These are phyloP conservation scores for Blumeria hordei DNA, from an alignment of 2,329 filamentous ascomycete genomes.

Conservation along the genomic window DNA sequence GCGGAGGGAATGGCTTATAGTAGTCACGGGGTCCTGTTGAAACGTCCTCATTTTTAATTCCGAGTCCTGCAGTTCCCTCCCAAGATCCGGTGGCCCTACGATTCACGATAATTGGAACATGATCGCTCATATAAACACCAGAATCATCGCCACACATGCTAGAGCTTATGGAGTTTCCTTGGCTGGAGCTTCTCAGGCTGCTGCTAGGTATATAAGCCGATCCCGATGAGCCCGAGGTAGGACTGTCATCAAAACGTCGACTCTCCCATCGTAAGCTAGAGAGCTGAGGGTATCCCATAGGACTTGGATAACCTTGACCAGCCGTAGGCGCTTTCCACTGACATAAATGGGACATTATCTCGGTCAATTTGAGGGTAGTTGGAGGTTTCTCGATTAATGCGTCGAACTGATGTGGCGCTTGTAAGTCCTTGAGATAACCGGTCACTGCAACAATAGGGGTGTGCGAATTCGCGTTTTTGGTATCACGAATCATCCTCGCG, in stretches of 20 bases:
- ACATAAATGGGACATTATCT: conserved; percentile 68
- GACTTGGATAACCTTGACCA: conserved; percentile 19
- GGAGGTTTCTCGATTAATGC: conserved; percentile 91
- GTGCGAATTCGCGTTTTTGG: conserved; percentile 79
- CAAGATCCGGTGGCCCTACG: conserved; percentile 55
- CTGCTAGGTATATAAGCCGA: conserved; percentile 54
- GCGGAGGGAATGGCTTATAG: conserved; percentile 12
- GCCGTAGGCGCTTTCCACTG: conserved; percentile 68
- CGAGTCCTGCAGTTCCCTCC: conserved; percentile 44
- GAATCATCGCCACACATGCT: conserved; percentile 62
- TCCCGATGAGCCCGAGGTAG: conserved; percentile 34
- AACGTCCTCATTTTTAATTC: conserved; percentile 30
- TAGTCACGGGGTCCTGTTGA: conserved; percentile 15
- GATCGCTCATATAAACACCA: conserved; percentile 55
- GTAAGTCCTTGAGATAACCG: conserved; percentile 90
- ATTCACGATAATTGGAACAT: conserved; percentile 51
- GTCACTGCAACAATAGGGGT: conserved; percentile 94
- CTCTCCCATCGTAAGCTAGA: conserved; percentile 42
- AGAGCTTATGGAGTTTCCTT: conserved; percentile 72
- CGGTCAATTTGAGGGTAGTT: conserved; percentile 70
- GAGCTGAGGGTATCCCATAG: conserved; percentile 32
- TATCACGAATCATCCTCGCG: conserved; percentile 91
- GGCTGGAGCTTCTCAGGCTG: conserved; percentile 55
- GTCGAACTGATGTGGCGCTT: conserved; percentile 88
- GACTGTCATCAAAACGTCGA: conserved; percentile 49